phyloP scores from a whole-genome alignment of 805 yeast species.

The Candida koratica region DNA sequence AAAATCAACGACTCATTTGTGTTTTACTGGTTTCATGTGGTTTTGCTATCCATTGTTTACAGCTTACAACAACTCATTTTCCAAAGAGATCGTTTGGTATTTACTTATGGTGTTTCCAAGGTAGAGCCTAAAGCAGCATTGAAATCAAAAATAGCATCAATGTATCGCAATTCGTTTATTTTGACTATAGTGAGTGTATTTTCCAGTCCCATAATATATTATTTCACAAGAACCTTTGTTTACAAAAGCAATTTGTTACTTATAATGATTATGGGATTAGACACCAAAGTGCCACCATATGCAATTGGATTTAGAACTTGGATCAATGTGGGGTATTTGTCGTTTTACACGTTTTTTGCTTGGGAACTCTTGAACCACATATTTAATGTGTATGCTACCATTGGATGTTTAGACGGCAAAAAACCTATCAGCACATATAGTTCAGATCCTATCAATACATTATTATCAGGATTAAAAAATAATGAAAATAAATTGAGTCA shows the following conservation, averaged over 20 bases:
- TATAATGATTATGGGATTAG: slow-evolving; percentile 30
- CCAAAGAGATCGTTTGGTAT: slow-evolving; percentile 52
- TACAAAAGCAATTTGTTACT: slow-evolving; percentile 34
- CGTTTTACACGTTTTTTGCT: slow-evolving; percentile 32
- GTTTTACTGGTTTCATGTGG: slow-evolving; percentile 46
- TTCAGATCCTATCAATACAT: slow-evolving; percentile 58
- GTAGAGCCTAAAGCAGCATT: slow-evolving; percentile 36
- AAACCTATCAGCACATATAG: slow-evolving; percentile 57
- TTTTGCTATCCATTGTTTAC: slow-evolving; percentile 42
- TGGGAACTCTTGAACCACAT: slow-evolving; percentile 59
- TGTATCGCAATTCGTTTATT: slow-evolving; percentile 37
- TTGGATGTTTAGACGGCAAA: slow-evolving; percentile 69
- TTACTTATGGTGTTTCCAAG: slow-evolving; percentile 44
- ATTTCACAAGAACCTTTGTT: slow-evolving; percentile 37
- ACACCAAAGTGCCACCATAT: slow-evolving; percentile 40
- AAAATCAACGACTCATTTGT: slow-evolving; percentile 43
- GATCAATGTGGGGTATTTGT: slow-evolving; percentile 26
- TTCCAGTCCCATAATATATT: slow-evolving; percentile 37
- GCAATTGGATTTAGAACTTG: slow-evolving; percentile 28
- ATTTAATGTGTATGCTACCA: slow-evolving; percentile 61
- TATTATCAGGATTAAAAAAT: slow-evolving; percentile 60
- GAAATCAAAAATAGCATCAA: slow-evolving; percentile 21
- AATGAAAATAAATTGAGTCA: slow-evolving; percentile 38
- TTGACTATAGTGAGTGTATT: slow-evolving; percentile 27
- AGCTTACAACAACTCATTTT: slow-evolving; percentile 47